These are phyloP conservation scores for Ligustrum vulgare DNA, from an alignment of 257 asterid genomes.

Conservation along the genomic window DNA sequence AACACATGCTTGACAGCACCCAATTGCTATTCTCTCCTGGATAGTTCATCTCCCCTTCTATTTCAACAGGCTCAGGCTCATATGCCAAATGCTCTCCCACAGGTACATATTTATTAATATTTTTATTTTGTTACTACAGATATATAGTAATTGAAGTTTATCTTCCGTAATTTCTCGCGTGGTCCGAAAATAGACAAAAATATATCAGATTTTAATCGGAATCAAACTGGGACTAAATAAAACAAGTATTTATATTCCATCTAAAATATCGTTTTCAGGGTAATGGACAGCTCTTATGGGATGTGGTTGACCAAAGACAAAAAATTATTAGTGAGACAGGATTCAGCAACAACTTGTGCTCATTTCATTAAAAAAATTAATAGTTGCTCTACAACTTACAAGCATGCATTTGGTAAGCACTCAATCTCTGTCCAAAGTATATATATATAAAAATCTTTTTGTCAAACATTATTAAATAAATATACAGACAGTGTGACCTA, in stretches of 20 bases:
- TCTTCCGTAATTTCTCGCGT: too few species aligned
- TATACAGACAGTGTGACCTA: too few species aligned
- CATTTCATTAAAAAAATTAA: conserved; percentile 29
- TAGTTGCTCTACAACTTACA: neutral
- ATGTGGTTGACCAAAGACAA: conserved; percentile 40
- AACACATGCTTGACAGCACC: neutral
- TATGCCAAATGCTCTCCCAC: conserved; percentile 12
- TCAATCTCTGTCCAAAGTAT: conserved; percentile 26
- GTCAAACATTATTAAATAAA: too few species aligned
- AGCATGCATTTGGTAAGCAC: conserved; percentile 29
- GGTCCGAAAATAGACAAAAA: too few species aligned
- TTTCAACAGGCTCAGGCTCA: conserved; percentile 34
- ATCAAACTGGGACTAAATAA: neutral
- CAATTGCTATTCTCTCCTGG: conserved; percentile 25
- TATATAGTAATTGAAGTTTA: too few species aligned
- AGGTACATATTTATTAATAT: conserved; percentile 4
- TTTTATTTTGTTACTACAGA: neutral
- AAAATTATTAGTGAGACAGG: conserved; percentile 36
- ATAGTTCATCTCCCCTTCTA: conserved; percentile 25
- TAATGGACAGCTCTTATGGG: conserved; percentile 51
- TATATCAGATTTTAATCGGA: too few species aligned
- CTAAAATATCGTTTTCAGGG: conserved; percentile 32
- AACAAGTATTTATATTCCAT: neutral
- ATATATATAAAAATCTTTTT: neutral
- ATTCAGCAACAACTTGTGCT: conserved; percentile 40